Evolutionary conservation across 108 stramenopile genomes (phyloP), one percentile per base, ranked within the genome.

Genomic region (Pseudonitzschia pungens): DNA sequence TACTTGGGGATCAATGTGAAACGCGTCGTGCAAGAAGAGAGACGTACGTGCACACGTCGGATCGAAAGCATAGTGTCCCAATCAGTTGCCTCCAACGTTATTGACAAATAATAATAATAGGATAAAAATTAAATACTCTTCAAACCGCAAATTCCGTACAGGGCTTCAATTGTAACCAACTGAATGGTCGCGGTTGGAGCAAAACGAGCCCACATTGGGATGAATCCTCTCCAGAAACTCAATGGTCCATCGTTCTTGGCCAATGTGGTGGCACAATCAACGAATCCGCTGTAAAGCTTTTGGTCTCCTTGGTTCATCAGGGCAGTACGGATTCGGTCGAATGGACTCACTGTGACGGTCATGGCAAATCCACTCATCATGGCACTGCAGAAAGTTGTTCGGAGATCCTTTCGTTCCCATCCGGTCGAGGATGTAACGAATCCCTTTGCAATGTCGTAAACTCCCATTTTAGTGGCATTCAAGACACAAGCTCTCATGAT

Each of bases 381-480:
- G 36, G 90, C 84, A 29, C 87, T 71, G 70, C 68, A 27, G 70
- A 92, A 92, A 27, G 82, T 64, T 14, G 89, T 91, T 41, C 84
- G 78, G 36, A 84, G 18, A 77, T 92, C 92, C 77, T 93, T 93
- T 44, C 91, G 84, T 29, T 77, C 53, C 86, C 88, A 92, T 29
- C 91, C 92, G 24, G 89, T 91, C 43, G 56, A 54, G 0, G 51
- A 4, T 4, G 76, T 66, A 4, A 95, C 90, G 32, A 87, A 87
- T 65, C 94, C 94, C 82, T 97, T 97, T 82, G 87, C 75, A 48
- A 84, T 70, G 62, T 97, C 96, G 66, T 94, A 97, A 56, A 83
- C 83, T 29, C 92, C 96, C 93, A 97, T 94, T 77, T 97, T 97
- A 60, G 96, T 97, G 42, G 92, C 96, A 72, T 97, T 97, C 75